Base-by-base conservation (phyloP, 2,329 filamentous ascomycete species). In the Fusarium multiceps region DNA sequence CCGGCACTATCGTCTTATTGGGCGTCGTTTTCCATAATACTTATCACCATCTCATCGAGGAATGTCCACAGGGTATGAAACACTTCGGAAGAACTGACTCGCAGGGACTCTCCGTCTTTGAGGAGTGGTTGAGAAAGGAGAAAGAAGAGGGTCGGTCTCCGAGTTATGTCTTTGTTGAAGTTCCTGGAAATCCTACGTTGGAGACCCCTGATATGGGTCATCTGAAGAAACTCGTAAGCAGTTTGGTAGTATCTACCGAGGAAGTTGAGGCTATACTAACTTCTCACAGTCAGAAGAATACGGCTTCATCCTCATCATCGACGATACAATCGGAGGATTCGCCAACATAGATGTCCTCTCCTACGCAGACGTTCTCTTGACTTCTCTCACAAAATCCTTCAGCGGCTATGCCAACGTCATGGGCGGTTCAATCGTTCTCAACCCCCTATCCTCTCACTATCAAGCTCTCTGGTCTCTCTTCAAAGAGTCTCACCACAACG, bases 301-400 rank as follows among this genome's bases (percentile, higher is more conserved):
- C 69, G 74, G 75, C 40, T 83, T 86, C 67, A 77, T 84, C 51
- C 66, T 86, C 47, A 76, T 84, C 18, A 73, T 84, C 3, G 85
- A 87, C 68, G 85, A 87, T 47, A 87, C 85, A 0, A 65, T 85
- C 47, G 80, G 79, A n/a, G 80, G 80, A 28, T 84, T 84, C 57
- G 81, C 76, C 71, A 87, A 86, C 71, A 74, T 87, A 61, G 84
- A 89, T 72, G 75, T 89, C 34, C 74, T 87, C 6, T 68, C 76
- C 7, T 77, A 80, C 0, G 82, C 83, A 3, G 86, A 89, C 67
- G 74, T 87, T 1, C 64, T 89, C 30, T 68, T 86, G 18, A 84
- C 84, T 0, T 85, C 82, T 25, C 78, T 89, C 18, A 89, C 86
- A n/a, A 89, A 89, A 75, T 82, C 82, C 3, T 89, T 90, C 72